phyloP scores from a whole-genome alignment of 1,139 yeast genomes.

The Arxiozyma telluris region DNA sequence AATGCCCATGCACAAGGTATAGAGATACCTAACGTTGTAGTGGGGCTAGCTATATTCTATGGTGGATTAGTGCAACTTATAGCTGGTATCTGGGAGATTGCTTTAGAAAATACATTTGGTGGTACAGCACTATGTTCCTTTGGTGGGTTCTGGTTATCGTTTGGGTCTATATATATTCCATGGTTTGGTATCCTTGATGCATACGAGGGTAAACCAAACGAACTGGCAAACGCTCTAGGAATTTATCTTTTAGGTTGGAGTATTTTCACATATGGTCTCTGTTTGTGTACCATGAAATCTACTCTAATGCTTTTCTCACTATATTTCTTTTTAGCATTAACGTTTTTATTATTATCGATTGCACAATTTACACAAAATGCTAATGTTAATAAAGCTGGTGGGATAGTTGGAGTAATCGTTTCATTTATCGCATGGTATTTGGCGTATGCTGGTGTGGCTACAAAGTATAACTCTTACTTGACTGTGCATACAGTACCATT shows the following conservation, averaged over 20 bases:
- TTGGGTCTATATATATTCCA: slow-evolving; percentile 60
- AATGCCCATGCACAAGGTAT: slow-evolving; percentile 57
- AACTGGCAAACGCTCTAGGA: slow-evolving; percentile 54
- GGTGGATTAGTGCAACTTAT: slow-evolving; percentile 58
- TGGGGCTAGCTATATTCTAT: slow-evolving; percentile 59
- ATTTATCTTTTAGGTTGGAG: slow-evolving; percentile 72
- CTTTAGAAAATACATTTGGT: slow-evolving; percentile 80
- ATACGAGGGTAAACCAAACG: slow-evolving; percentile 35
- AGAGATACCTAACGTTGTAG: slow-evolving; percentile 38
- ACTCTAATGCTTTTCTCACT: slow-evolving; percentile 66
- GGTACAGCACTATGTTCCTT: slow-evolving; percentile 73
- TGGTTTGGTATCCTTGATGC: slow-evolving; percentile 65
- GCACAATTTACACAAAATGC: slow-evolving; percentile 35
- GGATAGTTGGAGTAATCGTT: slow-evolving; percentile 66
- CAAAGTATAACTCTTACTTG: slow-evolving; percentile 57
- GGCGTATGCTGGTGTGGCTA: slow-evolving; percentile 83
- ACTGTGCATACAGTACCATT: slow-evolving; percentile 28
- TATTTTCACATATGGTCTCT: slow-evolving; percentile 62
- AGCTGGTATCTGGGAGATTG: slow-evolving; percentile 72
- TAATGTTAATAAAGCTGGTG: slow-evolving; percentile 54
- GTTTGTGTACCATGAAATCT: slow-evolving; percentile 64
- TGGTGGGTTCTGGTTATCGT: slow-evolving; percentile 86
- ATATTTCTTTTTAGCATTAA: slow-evolving; percentile 54
- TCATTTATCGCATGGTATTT: slow-evolving; percentile 81
- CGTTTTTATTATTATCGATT: slow-evolving; percentile 51